Conservation (phyloP, 2,329 filamentous ascomycete genomes). For the Botrytis byssoidea region DNA sequence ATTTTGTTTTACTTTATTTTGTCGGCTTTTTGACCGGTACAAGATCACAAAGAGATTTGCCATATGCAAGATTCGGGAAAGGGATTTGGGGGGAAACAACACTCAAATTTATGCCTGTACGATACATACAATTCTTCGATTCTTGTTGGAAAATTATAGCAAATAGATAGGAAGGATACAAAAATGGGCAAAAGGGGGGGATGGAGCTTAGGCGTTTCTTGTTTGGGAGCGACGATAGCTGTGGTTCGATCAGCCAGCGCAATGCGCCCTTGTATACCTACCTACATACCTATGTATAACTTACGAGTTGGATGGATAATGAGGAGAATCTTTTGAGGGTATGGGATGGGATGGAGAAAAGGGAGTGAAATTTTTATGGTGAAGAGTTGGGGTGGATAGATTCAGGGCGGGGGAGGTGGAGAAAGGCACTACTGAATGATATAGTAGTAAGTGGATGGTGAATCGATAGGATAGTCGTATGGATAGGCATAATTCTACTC, state of each 20-base stretch:
- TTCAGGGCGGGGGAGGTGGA: accelerated
- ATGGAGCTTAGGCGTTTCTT: constrained; percentile 1
- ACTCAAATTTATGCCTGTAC: neutral
- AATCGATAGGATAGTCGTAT: neutral
- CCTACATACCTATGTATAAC: neutral
- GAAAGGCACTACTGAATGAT: no score
- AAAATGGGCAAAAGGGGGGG: neutral
- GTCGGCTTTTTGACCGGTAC: neutral
- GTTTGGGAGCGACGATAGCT: neutral
- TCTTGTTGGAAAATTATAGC: neutral
- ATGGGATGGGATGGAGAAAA: neutral
- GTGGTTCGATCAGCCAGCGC: neutral
- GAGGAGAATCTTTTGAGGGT: neutral
- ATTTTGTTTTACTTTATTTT: neutral
- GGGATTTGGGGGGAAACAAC: neutral
- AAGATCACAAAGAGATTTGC: neutral
- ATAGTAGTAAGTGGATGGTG: neutral
- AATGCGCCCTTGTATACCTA: neutral
- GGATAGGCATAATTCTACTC: neutral
- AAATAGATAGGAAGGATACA: neutral
- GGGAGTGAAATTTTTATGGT: neutral
- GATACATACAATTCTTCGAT: constrained; percentile 3
- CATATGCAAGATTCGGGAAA: neutral
- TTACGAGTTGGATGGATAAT: neutral
- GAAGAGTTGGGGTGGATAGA: neutral